Conservation (phyloP, 192 early-diverging fungal species). For the Jimgerdemannia lactiflua region DNA sequence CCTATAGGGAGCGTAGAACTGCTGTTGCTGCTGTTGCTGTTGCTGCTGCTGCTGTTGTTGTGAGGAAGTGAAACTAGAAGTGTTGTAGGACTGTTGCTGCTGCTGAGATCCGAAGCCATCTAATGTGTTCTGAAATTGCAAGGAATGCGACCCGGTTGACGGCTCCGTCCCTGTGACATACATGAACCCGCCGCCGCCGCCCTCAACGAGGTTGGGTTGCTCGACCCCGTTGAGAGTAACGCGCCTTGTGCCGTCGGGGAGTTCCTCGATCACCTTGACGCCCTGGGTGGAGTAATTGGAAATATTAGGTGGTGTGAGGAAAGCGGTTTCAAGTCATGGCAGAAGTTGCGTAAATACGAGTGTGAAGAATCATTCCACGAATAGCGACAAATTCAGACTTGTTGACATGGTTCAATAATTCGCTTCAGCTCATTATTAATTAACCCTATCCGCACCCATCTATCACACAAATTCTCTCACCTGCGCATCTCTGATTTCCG, state of each 20-base stretch:
- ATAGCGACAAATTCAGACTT: no score
- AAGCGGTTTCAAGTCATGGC: no score
- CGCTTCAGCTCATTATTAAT: no score
- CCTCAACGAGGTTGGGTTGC: conserved; percentile 1
- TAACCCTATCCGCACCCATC: not conserved
- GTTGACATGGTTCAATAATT: no score
- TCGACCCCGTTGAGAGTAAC: conserved; percentile 17
- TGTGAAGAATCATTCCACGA: no score
- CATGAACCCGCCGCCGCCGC: not conserved
- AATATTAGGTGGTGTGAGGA: no score
- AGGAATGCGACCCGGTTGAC: no score
- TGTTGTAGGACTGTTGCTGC: not conserved
- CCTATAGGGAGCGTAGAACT: not conserved
- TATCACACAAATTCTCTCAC: not conserved
- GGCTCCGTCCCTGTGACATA: not conserved
- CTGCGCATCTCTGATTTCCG: not conserved
- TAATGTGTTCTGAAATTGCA: not conserved
- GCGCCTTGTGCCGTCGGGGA: conserved; percentile 18
- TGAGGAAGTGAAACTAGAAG: not conserved
- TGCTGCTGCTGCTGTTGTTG: no score
- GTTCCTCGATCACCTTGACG: not conserved
- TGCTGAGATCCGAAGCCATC: not conserved
- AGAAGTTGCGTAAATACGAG: no score
- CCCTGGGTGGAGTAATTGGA: not conserved
- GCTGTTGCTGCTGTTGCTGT: not conserved